Evolutionary conservation across 768 basidiomycete genomes (phyloP).

Genomic region (Boletellus sp.): DNA sequence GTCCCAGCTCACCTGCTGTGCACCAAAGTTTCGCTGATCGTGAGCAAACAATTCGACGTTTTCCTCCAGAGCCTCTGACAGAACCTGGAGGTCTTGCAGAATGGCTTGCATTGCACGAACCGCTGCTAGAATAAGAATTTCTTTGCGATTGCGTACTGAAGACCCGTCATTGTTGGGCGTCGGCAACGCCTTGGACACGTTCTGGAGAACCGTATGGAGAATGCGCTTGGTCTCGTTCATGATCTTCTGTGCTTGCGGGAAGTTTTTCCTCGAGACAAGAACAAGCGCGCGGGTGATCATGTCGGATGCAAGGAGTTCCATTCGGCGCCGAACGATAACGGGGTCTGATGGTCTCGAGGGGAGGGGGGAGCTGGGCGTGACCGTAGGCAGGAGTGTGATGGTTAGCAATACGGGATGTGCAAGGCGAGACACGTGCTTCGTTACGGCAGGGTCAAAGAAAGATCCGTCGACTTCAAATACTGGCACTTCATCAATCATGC

Average conservation of each 20-base stretch:
- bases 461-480: constrained; percentile 94
- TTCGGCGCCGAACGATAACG: constrained; percentile 85
- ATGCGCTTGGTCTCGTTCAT: constrained; percentile 90
- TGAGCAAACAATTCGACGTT: constrained; percentile 90
- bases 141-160: constrained; percentile 69
- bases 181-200: constrained; percentile 69
- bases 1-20: constrained; percentile 74
- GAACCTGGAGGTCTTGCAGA: constrained; percentile 79
- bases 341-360: constrained; percentile 63
- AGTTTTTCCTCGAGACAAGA: constrained; percentile 88
- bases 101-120: constrained; percentile 83
- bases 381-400: constrained; percentile 75
- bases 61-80: constrained; percentile 87
- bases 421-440: constrained; percentile 81
- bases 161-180: constrained; percentile 46
- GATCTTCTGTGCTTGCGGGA: constrained; percentile 85
- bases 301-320: constrained; percentile 95
- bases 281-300: constrained; percentile 96
- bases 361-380: constrained; percentile 31
- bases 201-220: constrained; percentile 85
- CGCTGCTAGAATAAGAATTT: constrained; percentile 65
- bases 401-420: constrained; percentile 94
- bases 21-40: constrained; percentile 92
- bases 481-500: constrained; percentile 97
- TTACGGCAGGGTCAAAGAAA: constrained; percentile 87